Base-by-base conservation (phyloP, 352 stramenopile species). In the Aphanomyces invadans region DNA sequence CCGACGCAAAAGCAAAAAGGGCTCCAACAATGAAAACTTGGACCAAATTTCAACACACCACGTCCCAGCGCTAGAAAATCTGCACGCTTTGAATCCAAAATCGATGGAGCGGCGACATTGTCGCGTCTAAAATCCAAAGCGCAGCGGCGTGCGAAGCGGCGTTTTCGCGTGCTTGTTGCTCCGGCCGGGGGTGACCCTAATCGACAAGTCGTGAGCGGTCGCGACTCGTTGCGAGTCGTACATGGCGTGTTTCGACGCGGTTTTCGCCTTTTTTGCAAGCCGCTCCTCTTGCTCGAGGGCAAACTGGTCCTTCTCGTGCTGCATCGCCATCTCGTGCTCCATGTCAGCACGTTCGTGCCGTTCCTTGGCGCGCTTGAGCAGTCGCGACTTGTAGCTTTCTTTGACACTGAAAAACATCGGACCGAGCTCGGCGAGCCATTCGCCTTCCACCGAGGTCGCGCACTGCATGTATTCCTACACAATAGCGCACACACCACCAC, bases 341-440 rank as follows among this genome's bases (percentile, higher is more conserved):
- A 96, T 96, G 53, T 76, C 73, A 15, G 79, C 51, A 5, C 55
- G 73, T 69, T 84, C 83, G n/a, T 80, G 82, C 66, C 78, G 80
- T 32, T 87, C 84, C 73, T 96, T 97, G 76, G 76, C 89, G 33
- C 89, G 80, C 71, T 97, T 95, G 19, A 90, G 74, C 44, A 98
- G 73, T 3, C 87, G 85, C 36, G 87, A 96, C 74, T 98, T 91
- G 74, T 97, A 98, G 31, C 86, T 97, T 70, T 98, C 95, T 71
- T 98, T 99, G 31, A 99, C 83, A 49, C 85, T 98, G 75, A 99
- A 99, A 74, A 99, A 99, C 95, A 99, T 99, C 11, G 96, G 95
- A 1, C 96, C 97, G n/a, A 99, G 79, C 76, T 99, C 96, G 17
- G 96, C 97, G 1, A 99, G 86, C 97, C 97, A 99, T 80, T 99